Percentiles rank a stretch among this genome's conserved stretches.
phyloP scores from a whole-genome alignment of 495 filamentous ascomycete genomes.

The Parathielavia appendiculata region DNA sequence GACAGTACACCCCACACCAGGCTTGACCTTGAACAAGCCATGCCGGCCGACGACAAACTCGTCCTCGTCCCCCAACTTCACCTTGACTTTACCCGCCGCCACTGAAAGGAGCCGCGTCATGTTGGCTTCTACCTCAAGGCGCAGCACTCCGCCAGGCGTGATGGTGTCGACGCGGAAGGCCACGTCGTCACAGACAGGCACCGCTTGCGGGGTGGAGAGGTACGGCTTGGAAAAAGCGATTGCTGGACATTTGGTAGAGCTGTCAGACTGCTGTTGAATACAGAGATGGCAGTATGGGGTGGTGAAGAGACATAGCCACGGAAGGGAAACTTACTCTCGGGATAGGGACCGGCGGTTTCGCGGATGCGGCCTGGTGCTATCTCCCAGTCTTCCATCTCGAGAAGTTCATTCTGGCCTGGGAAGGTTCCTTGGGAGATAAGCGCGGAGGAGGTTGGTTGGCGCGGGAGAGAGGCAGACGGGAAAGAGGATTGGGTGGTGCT shows the following conservation, averaged over 20 bases:
- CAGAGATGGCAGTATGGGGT: neutral
- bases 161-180: conserved; percentile 34
- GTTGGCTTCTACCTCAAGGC: conserved; percentile 18
- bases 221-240: conserved; percentile 41
- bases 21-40: conserved; percentile 29
- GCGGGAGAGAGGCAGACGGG: neutral
- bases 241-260: conserved; percentile 21
- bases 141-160: conserved; percentile 23
- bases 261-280: neutral
- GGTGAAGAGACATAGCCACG: neutral
- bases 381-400: conserved; percentile 38
- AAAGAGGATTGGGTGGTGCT: neutral
- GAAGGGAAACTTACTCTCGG: conserved; percentile 24
- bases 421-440: conserved; percentile 18
- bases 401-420: conserved; percentile 10
- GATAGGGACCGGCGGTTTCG: conserved; percentile 4
- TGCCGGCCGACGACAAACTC: conserved; percentile 36
- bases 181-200: conserved; percentile 31
- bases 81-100: conserved; percentile 33
- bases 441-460: neutral
- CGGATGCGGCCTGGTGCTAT: conserved; percentile 24
- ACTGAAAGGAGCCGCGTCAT: conserved; percentile 33
- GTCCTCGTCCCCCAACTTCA: conserved; percentile 26
- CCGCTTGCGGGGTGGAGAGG: conserved; percentile 25
- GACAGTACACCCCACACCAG: conserved; percentile 21